Evolutionary conservation across 805 yeast species (phyloP).

Genomic region (Metschnikowia noctiluminum): DNA sequence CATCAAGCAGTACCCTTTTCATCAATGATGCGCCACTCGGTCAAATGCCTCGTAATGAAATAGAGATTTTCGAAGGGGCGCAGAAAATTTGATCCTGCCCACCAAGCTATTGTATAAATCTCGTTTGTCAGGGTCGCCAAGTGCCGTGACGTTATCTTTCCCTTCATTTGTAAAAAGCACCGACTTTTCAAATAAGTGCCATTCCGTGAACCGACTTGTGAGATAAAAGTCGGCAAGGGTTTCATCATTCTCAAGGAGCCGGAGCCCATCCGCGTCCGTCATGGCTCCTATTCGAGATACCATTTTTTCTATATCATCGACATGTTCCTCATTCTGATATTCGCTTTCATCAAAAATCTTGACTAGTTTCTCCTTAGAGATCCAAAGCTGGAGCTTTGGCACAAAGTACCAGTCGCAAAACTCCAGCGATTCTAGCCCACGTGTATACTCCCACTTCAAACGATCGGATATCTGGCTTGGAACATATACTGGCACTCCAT

Average conservation of each 20-base stretch:
- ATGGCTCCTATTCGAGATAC: conserved; percentile 19
- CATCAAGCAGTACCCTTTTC: not conserved
- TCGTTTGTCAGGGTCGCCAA: not conserved
- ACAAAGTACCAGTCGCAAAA: conserved; percentile 17
- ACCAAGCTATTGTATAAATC: conserved; percentile 6
- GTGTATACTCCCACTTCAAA: conserved; percentile 19
- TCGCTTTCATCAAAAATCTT: conserved; percentile 11
- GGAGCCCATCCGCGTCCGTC: conserved; percentile 23
- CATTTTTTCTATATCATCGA: conserved; percentile 13
- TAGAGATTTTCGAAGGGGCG: conserved; percentile 11
- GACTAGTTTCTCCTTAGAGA: conserved; percentile 12
- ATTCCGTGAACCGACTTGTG: conserved; percentile 16
- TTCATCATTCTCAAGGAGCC: conserved; percentile 21
- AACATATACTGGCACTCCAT: conserved; percentile 18
- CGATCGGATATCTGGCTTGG: conserved; percentile 17
- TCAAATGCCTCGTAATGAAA: conserved; percentile 12
- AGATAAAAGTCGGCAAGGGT: conserved; percentile 22
- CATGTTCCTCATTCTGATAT: not conserved
- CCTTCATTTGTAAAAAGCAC: conserved; percentile 17
- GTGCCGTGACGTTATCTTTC: conserved; percentile 3
- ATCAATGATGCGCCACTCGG: conserved; percentile 4
- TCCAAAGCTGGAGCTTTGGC: conserved; percentile 21
- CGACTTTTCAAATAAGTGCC: conserved; percentile 20
- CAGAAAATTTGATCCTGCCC: conserved; percentile 1
- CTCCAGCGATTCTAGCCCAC: conserved; percentile 13